Percentiles rank a stretch among this genome's conserved stretches.
phyloP scores from a whole-genome alignment of 2,329 filamentous ascomycete genomes.

The Annulohypoxylon truncatum region DNA sequence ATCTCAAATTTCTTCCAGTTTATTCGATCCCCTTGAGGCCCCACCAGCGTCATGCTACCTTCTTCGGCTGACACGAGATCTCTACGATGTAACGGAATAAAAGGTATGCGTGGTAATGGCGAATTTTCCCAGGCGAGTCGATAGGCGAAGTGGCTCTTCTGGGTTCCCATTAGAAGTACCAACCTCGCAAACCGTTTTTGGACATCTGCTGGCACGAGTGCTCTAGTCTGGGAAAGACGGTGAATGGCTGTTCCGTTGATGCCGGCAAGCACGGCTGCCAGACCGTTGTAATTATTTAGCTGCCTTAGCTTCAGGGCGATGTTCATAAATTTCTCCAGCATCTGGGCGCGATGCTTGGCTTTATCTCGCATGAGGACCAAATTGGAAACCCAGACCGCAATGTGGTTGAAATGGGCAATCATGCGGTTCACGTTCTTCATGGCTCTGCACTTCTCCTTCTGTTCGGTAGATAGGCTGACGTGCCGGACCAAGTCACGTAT shows the following conservation, averaged over 20 bases:
- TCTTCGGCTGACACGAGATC: constrained; percentile 94
- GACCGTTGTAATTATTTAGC: constrained; percentile 95
- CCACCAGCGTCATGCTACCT: constrained; percentile 90
- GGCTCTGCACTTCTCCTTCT: constrained; percentile 80
- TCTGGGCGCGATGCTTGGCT: constrained; percentile 90
- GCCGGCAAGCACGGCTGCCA: constrained; percentile 93
- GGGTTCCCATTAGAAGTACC: constrained; percentile 90
- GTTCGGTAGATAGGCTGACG: constrained; percentile 78
- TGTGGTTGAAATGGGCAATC: constrained; percentile 91
- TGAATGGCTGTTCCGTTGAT: constrained; percentile 90
- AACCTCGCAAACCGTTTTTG: constrained; percentile 89
- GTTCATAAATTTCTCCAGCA: constrained; percentile 95
- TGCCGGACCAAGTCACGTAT: constrained; percentile 93
- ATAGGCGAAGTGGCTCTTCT: constrained; percentile 94
- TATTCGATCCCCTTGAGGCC: constrained; percentile 77
- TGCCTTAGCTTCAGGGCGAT: constrained; percentile 87
- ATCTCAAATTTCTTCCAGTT: constrained; percentile 99
- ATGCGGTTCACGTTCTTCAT: constrained; percentile 92
- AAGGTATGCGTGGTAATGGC: constrained; percentile 88
- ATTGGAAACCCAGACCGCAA: constrained; percentile 84
- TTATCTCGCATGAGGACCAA: constrained; percentile 93
- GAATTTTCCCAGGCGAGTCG: constrained; percentile 98
- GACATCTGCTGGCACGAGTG: constrained; percentile 75
- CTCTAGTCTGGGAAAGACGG: constrained; percentile 81
- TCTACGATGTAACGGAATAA: constrained; percentile 87